Percentiles rank a stretch among this genome's conserved stretches.
These are phyloP conservation scores for Sporothrix protearum DNA, from an alignment of 2,329 filamentous ascomycete genomes.

Conservation along the genomic window DNA sequence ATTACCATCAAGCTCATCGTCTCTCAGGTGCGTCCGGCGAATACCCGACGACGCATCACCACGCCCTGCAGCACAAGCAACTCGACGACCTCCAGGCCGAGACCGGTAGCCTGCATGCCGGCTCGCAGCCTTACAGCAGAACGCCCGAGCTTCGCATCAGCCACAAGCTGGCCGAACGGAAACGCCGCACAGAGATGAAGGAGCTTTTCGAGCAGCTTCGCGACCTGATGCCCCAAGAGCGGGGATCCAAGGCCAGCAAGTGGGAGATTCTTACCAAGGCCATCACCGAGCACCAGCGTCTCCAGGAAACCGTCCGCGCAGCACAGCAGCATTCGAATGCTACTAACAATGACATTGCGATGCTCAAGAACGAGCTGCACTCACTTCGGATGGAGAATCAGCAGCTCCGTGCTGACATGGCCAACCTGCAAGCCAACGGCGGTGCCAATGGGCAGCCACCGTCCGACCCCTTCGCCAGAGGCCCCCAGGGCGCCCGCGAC, in stretches of 20 bases:
- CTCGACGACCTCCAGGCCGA: conserved; percentile 63
- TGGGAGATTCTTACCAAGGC: conserved; percentile 85
- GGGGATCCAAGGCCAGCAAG: conserved; percentile 80
- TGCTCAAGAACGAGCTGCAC: conserved; percentile 49
- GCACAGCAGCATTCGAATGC: conserved; percentile 46
- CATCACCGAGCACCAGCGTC: conserved; percentile 59
- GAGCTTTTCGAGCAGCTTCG: conserved; percentile 77
- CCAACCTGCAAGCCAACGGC: conserved; percentile 30
- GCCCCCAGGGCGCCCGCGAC: conserved; percentile 34
- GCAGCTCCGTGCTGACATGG: conserved; percentile 43
- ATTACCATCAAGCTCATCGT: conserved; percentile 40
- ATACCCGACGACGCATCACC: conserved; percentile 64
- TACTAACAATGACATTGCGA: conserved; percentile 44
- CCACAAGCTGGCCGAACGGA: conserved; percentile 80
- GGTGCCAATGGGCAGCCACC: conserved; percentile 6
- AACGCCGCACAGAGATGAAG: conserved; percentile 84
- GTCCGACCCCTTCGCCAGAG: conserved; percentile 32
- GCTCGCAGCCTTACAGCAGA: conserved; percentile 72
- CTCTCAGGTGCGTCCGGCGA: conserved; percentile 52
- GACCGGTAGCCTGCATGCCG: conserved; percentile 49
- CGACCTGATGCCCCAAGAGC: conserved; percentile 73
- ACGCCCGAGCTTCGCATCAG: conserved; percentile 79
- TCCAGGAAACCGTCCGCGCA: conserved; percentile 47
- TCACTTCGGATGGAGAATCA: conserved; percentile 47
- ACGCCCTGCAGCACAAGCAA: conserved; percentile 71